Percentiles rank a stretch among this genome's conserved stretches.
phyloP scores from a whole-genome alignment of 2,329 filamentous ascomycete species.

The Myriosclerotinia curreyana region DNA sequence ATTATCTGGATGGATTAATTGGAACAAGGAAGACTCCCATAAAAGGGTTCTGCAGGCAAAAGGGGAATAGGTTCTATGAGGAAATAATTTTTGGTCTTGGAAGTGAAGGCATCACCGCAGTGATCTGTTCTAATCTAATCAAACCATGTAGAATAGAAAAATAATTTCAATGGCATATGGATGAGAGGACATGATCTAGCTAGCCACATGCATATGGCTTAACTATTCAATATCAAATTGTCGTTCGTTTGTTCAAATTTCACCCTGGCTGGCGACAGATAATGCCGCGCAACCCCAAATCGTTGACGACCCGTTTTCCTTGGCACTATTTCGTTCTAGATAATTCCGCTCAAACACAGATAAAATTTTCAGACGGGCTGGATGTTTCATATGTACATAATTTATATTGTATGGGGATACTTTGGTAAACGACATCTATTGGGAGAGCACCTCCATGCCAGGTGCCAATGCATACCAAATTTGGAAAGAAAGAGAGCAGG shows the following conservation, averaged over 20 bases:
- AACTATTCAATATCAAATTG: constrained; percentile 4
- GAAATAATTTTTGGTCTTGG: constrained; percentile 1
- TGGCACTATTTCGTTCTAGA: neutral
- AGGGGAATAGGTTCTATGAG: constrained; percentile 3
- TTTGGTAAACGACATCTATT: constrained; percentile 15
- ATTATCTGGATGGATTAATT: neutral
- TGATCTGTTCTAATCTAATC: constrained; percentile 9
- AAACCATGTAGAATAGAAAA: constrained; percentile 16
- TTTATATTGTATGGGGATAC: neutral
- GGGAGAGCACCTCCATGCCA: neutral
- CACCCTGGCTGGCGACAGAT: neutral
- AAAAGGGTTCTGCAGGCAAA: constrained; percentile 11
- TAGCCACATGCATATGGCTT: constrained; percentile 6
- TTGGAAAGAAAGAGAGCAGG: neutral
- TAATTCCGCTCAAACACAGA: neutral
- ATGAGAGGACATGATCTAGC: constrained; percentile 5
- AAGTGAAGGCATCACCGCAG: neutral
- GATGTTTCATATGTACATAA: neutral
- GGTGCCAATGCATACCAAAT: neutral
- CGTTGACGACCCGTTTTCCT: neutral
- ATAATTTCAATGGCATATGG: constrained; percentile 8
- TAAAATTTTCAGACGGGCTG: neutral
- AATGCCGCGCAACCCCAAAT: neutral
- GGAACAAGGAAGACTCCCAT: constrained; percentile 12
- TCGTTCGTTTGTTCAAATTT: constrained; percentile 4